These are phyloP conservation scores for Nicotiana undulata DNA, from an alignment of 257 asterid species.

Conservation along the genomic window DNA sequence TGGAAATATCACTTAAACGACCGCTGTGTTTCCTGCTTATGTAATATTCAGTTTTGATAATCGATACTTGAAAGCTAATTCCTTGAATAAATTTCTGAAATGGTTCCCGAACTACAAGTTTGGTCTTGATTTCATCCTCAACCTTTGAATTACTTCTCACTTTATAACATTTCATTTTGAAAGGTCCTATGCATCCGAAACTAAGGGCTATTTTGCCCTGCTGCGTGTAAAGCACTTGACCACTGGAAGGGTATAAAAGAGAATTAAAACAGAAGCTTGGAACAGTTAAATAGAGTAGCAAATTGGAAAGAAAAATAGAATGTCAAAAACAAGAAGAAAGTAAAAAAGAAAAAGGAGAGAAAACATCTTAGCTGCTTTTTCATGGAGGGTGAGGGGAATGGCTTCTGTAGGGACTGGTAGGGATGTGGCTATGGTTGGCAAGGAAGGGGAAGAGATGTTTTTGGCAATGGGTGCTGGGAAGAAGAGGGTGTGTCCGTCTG, in stretches of 20 bases:
- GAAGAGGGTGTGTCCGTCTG: neutral
- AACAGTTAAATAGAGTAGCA: neutral
- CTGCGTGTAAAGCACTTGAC: neutral
- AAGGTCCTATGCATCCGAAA: neutral
- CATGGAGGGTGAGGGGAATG: neutral
- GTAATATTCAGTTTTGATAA: neutral
- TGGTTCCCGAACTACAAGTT: neutral
- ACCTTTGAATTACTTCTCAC: neutral
- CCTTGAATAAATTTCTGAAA: neutral
- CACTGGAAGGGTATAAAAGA: neutral
- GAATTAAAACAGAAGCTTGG: neutral
- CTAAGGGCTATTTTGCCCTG: neutral
- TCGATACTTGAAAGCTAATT: neutral
- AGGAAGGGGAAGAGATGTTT: neutral
- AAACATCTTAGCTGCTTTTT: neutral
- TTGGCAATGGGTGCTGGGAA: neutral
- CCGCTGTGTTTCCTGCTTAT: neutral
- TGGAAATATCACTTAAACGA: neutral
- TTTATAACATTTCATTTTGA: neutral
- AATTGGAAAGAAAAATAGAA: neutral
- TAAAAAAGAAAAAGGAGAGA: neutral
- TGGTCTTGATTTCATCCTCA: neutral
- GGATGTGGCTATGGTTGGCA: neutral
- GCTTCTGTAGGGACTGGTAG: neutral
- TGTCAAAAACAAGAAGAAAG: neutral